Evolutionary conservation across 352 stramenopile species (phyloP).

Genomic region (Pythium brassicae): DNA sequence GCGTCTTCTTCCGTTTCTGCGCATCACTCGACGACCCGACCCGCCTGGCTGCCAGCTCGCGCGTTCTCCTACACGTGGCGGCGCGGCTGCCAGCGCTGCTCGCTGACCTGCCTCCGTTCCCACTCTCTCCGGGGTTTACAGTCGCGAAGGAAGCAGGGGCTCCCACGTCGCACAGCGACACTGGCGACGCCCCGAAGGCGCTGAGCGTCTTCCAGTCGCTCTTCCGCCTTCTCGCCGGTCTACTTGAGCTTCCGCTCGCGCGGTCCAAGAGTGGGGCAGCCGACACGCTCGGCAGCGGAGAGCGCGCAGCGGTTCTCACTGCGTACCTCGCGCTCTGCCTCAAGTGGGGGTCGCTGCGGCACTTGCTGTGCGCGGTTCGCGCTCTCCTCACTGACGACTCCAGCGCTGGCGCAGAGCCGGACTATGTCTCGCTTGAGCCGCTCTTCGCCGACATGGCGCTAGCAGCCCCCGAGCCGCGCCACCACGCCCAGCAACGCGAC

Average conservation of each 20-base stretch:
- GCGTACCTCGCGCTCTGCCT: conserved; percentile 62
- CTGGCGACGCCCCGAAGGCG: background rate
- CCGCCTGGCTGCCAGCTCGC: conserved; percentile 18
- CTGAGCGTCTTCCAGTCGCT: conserved; percentile 57
- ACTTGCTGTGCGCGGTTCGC: conserved; percentile 40
- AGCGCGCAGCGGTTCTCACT: conserved; percentile 32
- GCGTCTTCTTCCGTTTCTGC: conserved; percentile 69
- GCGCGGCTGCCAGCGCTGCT: conserved; percentile 58
- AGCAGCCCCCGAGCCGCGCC: conserved; percentile 21
- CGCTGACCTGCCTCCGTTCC: conserved; percentile 39
- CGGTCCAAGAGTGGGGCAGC: background rate
- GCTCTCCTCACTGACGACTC: conserved; percentile 32
- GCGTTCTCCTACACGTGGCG: conserved; percentile 43
- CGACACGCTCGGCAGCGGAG: conserved; percentile 11
- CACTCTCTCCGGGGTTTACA: conserved; percentile 45
- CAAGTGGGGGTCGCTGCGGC: conserved; percentile 55
- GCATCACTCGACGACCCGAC: conserved; percentile 33
- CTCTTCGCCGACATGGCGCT: conserved; percentile 39
- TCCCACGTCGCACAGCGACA: background rate
- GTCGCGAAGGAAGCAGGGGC: background rate
- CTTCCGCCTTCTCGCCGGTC: conserved; percentile 32
- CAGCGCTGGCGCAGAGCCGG: conserved; percentile 4
- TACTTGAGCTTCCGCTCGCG: conserved; percentile 21
- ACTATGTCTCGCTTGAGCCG: conserved; percentile 25
- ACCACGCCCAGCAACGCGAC: conserved; percentile 21